Evolutionary conservation across 1,284 basidiomycete genomes (phyloP).

Genomic region (Ceratobasidium sp.): DNA sequence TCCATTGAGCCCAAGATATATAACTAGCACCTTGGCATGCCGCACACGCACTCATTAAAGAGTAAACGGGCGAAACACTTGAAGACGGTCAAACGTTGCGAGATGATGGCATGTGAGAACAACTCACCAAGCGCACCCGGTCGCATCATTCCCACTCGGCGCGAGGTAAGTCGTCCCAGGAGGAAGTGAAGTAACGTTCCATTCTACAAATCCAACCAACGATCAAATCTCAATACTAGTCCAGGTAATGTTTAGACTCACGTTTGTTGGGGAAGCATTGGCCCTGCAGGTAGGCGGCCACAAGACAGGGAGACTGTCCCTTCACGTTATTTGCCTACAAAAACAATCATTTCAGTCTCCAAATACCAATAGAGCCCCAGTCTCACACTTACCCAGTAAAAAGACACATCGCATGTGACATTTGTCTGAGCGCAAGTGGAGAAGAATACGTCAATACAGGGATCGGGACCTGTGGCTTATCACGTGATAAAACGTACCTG

Average conservation of each 20-base stretch:
- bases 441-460: slow-evolving; percentile 21
- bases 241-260: slow-evolving; percentile 7
- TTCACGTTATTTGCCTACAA: slow-evolving; percentile 40
- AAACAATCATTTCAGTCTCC: background rate
- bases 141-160: slow-evolving; percentile 28
- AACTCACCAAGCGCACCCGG: slow-evolving; percentile 40
- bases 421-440: slow-evolving; percentile 15
- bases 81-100: background rate
- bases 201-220: slow-evolving; percentile 29
- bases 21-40: slow-evolving; percentile 40
- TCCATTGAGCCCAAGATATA: slow-evolving; percentile 39
- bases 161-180: slow-evolving; percentile 30
- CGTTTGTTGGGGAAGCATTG: slow-evolving; percentile 38
- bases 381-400: slow-evolving; percentile 18
- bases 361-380: background rate
- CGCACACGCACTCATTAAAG: slow-evolving; percentile 38
- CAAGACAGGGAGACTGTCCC: slow-evolving; percentile 42
- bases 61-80: slow-evolving; percentile 41
- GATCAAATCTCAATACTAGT: background rate
- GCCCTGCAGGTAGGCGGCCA: slow-evolving; percentile 43
- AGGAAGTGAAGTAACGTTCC: slow-evolving; percentile 38
- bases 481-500: slow-evolving; percentile 37
- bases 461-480: background rate
- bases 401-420: slow-evolving; percentile 30
- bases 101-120: background rate